These are phyloP conservation scores for Hymenoscyphus fraxineus DNA, from an alignment of 2,329 filamentous ascomycete genomes.

Conservation along the genomic window DNA sequence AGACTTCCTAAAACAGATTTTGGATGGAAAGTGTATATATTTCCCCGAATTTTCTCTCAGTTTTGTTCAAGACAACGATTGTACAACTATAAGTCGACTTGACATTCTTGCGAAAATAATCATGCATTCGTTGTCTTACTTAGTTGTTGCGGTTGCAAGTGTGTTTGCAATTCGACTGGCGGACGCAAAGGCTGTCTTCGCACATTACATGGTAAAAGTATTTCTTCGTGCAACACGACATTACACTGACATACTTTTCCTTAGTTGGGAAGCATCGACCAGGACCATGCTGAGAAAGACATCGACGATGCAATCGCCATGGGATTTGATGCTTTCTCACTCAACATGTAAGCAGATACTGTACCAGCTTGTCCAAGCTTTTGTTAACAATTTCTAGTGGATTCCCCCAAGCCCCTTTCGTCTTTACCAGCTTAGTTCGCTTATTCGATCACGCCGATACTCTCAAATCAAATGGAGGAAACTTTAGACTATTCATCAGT, in stretches of 20 bases:
- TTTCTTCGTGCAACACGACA: background rate
- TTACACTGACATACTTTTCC: background rate
- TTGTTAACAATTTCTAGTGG: slow-evolving; percentile 16
- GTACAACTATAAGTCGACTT: too few relatives aligned
- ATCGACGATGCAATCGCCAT: slow-evolving; percentile 5
- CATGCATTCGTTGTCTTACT: background rate
- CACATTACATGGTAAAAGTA: background rate
- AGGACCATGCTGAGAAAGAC: slow-evolving; percentile 3
- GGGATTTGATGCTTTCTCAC: slow-evolving; percentile 35
- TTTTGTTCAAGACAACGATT: too few relatives aligned
- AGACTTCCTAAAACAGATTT: too few relatives aligned
- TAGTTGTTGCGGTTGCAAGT: background rate
- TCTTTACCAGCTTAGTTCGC: slow-evolving; percentile 27
- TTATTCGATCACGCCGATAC: slow-evolving; percentile 34
- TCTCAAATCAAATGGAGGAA: slow-evolving; percentile 11
- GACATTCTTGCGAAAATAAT: background rate
- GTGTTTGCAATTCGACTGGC: background rate
- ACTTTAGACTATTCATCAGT: slow-evolving; percentile 39
- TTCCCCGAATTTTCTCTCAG: too few relatives aligned
- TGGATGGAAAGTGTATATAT: too few relatives aligned
- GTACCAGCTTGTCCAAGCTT: background rate
- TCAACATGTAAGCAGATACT: slow-evolving; percentile 32
- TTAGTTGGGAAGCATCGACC: background rate
- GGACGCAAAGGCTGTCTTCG: background rate
- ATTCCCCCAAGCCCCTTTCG: slow-evolving; percentile 28